Conservation (phyloP, 495 filamentous ascomycete genomes). For the Daldinia grandis region DNA sequence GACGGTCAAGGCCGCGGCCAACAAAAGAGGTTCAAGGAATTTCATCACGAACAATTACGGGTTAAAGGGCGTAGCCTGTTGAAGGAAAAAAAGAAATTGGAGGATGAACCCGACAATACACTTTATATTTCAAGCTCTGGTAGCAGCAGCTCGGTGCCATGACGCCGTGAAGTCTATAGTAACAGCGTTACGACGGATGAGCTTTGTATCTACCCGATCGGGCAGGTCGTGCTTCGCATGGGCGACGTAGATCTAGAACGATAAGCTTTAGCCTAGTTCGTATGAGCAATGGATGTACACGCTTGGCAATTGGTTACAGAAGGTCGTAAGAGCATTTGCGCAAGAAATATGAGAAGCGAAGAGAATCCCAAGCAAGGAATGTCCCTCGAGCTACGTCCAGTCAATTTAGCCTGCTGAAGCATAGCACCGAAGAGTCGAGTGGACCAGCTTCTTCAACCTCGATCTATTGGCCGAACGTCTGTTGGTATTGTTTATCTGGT, state of each 20-base stretch:
- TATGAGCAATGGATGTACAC: slow-evolving; percentile 21
- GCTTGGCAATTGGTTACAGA: slow-evolving; percentile 25
- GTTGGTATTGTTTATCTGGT: slow-evolving; percentile 6
- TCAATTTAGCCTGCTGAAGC: slow-evolving; percentile 42
- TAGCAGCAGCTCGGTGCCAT: slow-evolving; percentile 3
- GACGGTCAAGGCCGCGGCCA: slow-evolving; percentile 33
- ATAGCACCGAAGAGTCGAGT: slow-evolving; percentile 20
- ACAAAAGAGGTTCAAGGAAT: slow-evolving; percentile 29
- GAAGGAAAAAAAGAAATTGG: not conserved
- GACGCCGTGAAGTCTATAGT: not conserved
- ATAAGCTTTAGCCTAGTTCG: slow-evolving; percentile 37
- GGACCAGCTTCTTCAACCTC: slow-evolving; percentile 2
- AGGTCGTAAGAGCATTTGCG: slow-evolving; percentile 22
- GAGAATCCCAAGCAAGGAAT: slow-evolving; percentile 16
- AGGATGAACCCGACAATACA: not conserved
- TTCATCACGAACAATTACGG: slow-evolving; percentile 36
- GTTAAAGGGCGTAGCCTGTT: not conserved
- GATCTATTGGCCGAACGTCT: slow-evolving; percentile 9
- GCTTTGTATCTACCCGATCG: slow-evolving; percentile 38
- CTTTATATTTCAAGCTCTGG: slow-evolving; percentile 18
- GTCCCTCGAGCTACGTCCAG: slow-evolving; percentile 10
- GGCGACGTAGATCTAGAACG: slow-evolving; percentile 23
- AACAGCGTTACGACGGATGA: slow-evolving; percentile 18
- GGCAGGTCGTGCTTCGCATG: slow-evolving; percentile 29
- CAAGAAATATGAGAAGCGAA: slow-evolving; percentile 1